phyloP scores from a whole-genome alignment of 176 grass and related monocot genomes.

The Chloris gayana region DNA sequence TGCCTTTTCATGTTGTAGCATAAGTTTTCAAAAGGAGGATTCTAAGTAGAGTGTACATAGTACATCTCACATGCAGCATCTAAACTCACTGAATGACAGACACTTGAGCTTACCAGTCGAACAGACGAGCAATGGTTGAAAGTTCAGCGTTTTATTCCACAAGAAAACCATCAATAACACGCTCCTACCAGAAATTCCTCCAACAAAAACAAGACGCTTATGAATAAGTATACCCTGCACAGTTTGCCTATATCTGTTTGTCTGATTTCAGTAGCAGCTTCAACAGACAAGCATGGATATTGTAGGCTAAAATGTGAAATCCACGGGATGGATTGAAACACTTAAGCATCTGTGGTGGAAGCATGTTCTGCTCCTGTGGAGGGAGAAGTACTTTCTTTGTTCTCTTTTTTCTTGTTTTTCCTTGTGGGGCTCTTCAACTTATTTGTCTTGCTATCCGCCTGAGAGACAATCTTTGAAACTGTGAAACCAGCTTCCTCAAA shows the following conservation, averaged over 20 bases:
- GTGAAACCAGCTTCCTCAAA: slow-evolving; percentile 92
- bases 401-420: slow-evolving; percentile 45
- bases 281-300: not conserved
- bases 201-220: not conserved
- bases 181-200: not conserved
- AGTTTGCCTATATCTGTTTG: not conserved
- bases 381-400: not conserved
- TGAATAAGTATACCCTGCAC: slow-evolving; percentile 18
- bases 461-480: slow-evolving; percentile 75
- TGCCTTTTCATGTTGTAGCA: not conserved
- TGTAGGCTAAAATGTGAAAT: not conserved
- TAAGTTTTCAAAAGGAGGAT: slow-evolving; percentile 5
- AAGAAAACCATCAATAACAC: not conserved
- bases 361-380: slow-evolving; percentile 5
- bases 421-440: slow-evolving; percentile 54
- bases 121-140: not conserved
- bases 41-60: not conserved
- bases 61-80: not conserved
- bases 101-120: not conserved
- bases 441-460: slow-evolving; percentile 67
- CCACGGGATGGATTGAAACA: slow-evolving; percentile 7
- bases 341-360: slow-evolving; percentile 25
- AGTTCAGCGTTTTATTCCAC: not conserved
- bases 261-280: slow-evolving; percentile 15
- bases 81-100: not conserved